phyloP scores from a whole-genome alignment of 176 grass and related monocot genomes.

The Phyllostachys edulis region DNA sequence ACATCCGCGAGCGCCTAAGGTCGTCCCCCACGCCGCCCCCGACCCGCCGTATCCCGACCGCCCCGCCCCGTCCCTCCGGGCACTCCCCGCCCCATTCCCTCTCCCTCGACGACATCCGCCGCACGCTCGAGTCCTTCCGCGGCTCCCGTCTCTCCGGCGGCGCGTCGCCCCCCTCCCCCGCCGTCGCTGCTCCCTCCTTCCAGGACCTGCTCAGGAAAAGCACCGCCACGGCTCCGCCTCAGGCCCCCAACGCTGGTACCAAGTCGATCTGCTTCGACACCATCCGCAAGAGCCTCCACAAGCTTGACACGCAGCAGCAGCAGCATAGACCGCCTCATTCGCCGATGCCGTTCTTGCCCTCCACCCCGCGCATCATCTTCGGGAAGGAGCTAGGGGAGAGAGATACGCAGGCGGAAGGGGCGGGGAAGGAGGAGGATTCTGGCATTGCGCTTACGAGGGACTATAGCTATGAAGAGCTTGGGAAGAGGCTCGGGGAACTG shows the following conservation, averaged over 20 bases:
- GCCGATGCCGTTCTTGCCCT: background rate
- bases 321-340: background rate
- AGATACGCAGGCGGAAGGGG: background rate
- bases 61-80: constrained; percentile 23
- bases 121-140: constrained; percentile 38
- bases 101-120: constrained; percentile 25
- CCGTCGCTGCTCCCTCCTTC: constrained; percentile 34
- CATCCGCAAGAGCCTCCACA: constrained; percentile 28
- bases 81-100: background rate
- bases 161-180: background rate
- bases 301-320: background rate
- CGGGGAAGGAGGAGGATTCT: background rate
- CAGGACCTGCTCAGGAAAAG: constrained; percentile 36
- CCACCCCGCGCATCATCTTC: background rate
- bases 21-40: constrained; percentile 10
- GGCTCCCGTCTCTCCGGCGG: background rate
- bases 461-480: constrained; percentile 64
- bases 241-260: background rate
- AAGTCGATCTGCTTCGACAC: background rate
- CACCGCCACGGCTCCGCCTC: background rate
- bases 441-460: constrained; percentile 32
- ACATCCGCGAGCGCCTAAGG: constrained; percentile 44
- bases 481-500: constrained; percentile 56
- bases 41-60: constrained; percentile 30
- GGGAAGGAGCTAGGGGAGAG: constrained; percentile 25